These are phyloP conservation scores for Mucor indicus DNA, from an alignment of 371 early-diverging fungal genomes.

Conservation along the genomic window DNA sequence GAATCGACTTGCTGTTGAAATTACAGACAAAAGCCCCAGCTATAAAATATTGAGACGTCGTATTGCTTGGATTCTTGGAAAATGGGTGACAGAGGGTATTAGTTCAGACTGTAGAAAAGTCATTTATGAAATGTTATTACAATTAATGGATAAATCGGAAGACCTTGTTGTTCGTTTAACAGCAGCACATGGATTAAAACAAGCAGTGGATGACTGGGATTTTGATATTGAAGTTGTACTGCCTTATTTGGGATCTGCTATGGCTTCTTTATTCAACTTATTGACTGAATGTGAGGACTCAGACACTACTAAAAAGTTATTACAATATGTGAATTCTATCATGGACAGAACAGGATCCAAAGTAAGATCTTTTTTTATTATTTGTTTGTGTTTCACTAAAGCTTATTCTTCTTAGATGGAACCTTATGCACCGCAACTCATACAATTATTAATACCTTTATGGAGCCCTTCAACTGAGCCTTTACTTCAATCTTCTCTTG, in stretches of 20 bases:
- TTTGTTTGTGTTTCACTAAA: not conserved
- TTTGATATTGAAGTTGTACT: slow-evolving; percentile 72
- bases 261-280: slow-evolving; percentile 55
- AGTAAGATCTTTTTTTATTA: no score
- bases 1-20: slow-evolving; percentile 55
- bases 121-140: slow-evolving; percentile 69
- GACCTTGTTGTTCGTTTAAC: slow-evolving; percentile 84
- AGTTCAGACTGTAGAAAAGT: slow-evolving; percentile 60
- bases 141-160: slow-evolving; percentile 63
- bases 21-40: slow-evolving; percentile 43
- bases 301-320: slow-evolving; percentile 74
- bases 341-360: slow-evolving; percentile 74
- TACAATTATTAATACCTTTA: slow-evolving; percentile 73
- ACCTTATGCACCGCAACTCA: slow-evolving; percentile 69
- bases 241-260: slow-evolving; percentile 66
- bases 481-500: slow-evolving; percentile 77
- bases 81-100: slow-evolving; percentile 82
- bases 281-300: slow-evolving; percentile 71
- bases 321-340: slow-evolving; percentile 73
- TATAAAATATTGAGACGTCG: slow-evolving; percentile 69
- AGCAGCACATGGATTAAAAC: slow-evolving; percentile 67
- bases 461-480: slow-evolving; percentile 79
- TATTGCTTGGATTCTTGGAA: slow-evolving; percentile 81
- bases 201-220: slow-evolving; percentile 85
- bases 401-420: slow-evolving; percentile 47